Evolutionary conservation across 768 basidiomycete genomes (phyloP).

Genomic region (Polyporus arcularius): DNA sequence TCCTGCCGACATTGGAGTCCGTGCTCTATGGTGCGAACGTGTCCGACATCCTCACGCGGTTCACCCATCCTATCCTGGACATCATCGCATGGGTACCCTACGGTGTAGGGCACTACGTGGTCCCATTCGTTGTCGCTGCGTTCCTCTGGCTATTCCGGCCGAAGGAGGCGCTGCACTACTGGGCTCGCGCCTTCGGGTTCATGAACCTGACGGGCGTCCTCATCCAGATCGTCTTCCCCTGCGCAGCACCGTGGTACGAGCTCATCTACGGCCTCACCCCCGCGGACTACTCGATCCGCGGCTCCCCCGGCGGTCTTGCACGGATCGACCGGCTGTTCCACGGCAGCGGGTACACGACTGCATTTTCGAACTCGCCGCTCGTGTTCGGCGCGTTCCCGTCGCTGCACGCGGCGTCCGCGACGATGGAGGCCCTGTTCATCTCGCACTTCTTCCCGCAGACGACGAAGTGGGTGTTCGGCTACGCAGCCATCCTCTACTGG

Average conservation of each 20-base stretch:
- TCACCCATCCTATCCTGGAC: constrained; percentile 90
- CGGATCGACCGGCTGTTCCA: constrained; percentile 91
- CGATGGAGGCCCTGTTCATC: constrained; percentile 90
- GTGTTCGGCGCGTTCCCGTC: constrained; percentile 98
- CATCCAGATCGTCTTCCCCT: constrained; percentile 86
- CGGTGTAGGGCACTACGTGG: constrained; percentile 87
- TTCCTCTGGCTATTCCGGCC: constrained; percentile 90
- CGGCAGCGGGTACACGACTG: constrained; percentile 68
- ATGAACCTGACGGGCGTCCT: constrained; percentile 90
- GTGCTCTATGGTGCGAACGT: constrained; percentile 98
- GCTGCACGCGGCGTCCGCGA: constrained; percentile 87
- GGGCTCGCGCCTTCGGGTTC: constrained; percentile 88
- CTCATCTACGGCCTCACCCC: constrained; percentile 95
- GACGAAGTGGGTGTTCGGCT: constrained; percentile 72
- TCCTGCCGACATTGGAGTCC: constrained; percentile 92
- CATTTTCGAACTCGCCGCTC: constrained; percentile 86
- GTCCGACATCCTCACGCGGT: constrained; percentile 93
- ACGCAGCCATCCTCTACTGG: constrained; percentile 91
- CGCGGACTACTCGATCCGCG: constrained; percentile 88
- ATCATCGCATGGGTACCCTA: constrained; percentile 96
- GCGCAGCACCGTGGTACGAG: constrained; percentile 97
- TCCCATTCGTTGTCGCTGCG: constrained; percentile 85
- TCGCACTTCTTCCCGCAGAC: constrained; percentile 91
- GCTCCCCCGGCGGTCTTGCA: constrained; percentile 90
- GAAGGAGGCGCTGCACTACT: constrained; percentile 77